These are phyloP conservation scores for Tylopilus felleus DNA, from an alignment of 768 basidiomycete species.

Conservation along the genomic window DNA sequence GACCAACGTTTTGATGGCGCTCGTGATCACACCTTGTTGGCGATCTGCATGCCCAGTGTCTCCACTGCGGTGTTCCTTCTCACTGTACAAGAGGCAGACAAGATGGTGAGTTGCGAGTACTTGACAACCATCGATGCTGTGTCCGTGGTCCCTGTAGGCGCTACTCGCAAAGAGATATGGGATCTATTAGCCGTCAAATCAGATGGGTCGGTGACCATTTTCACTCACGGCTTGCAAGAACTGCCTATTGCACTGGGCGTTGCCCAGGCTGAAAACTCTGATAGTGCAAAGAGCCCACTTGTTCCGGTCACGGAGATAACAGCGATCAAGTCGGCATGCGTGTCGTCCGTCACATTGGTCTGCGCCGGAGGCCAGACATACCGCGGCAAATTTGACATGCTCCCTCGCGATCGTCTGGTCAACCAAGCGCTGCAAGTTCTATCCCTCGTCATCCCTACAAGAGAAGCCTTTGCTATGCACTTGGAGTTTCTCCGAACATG, in stretches of 20 bases:
- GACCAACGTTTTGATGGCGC: constrained; percentile 63
- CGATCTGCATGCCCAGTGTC: constrained; percentile 50
- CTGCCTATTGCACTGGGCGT: constrained; percentile 36
- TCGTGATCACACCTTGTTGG: constrained; percentile 49
- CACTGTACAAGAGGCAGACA: constrained; percentile 37
- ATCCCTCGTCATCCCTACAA: constrained; percentile 55
- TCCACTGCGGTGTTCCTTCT: constrained; percentile 48
- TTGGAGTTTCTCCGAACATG: constrained; percentile 53
- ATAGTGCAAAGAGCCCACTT: not conserved
- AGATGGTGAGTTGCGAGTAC: constrained; percentile 40
- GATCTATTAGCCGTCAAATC: constrained; percentile 70
- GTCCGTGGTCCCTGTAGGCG: constrained; percentile 55
- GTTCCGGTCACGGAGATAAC: constrained; percentile 35
- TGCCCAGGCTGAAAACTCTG: constrained; percentile 9
- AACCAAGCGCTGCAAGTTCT: constrained; percentile 59
- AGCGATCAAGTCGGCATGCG: constrained; percentile 45
- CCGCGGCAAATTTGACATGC: constrained; percentile 51
- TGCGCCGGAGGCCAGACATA: constrained; percentile 48
- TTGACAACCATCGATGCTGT: constrained; percentile 42
- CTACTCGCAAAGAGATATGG: constrained; percentile 58
- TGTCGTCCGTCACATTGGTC: constrained; percentile 51
- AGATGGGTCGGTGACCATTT: constrained; percentile 48
- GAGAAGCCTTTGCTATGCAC: constrained; percentile 56
- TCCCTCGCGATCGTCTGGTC: constrained; percentile 55
- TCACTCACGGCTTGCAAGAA: constrained; percentile 59